Evolutionary conservation across 495 filamentous ascomycete species (phyloP), one percentile per base, ranked within the genome.

Genomic region (Neurospora sp.): DNA sequence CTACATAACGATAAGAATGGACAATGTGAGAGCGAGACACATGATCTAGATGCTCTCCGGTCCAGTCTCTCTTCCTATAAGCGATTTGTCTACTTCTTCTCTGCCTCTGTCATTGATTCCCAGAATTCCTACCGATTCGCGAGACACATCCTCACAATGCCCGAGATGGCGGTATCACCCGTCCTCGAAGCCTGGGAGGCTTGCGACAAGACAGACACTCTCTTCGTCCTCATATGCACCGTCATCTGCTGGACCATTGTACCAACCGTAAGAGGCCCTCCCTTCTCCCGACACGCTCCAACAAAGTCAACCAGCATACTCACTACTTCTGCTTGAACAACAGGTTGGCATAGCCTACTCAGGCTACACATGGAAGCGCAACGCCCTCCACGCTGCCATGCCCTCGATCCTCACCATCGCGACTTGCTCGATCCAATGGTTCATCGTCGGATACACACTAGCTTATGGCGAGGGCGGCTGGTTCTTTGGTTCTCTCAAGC

Each of bases 161-260:
- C 41, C 12, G 70, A 73, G 31, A 71, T n/a, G 48, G 72, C 73
- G 75, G 72, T 73, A 35, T 75, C 76, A 14, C 38, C 77, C 31
- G 74, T 77, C 22, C 70, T 79, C 31, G 37, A 70, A 20, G 77
- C 74, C 22, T 79, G 77, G 77, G 73, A 76, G 20, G 75, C 68
- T 16, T 79, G 77, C 70, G 76, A 77, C 46, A 79, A 77, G 73
- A 76, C 41, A 20, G 77, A 79, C 68, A 79, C 77, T 10, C 76
- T 79, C 74, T 79, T 79, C 70, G 71, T 79, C 70, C 68, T 79
- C 16, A 73, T 79, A 20, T 79, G 77, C 73, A 77, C 77, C 37
- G 77, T 79, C 37, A 72, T 79, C 38, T 79, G 76, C 71, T 79
- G 76, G 77, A 73, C 77, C 18, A 79, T 79, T 39, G 77, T 79